Evolutionary conservation across 352 stramenopile genomes (phyloP).

Genomic region (Pythium apleroticum): DNA sequence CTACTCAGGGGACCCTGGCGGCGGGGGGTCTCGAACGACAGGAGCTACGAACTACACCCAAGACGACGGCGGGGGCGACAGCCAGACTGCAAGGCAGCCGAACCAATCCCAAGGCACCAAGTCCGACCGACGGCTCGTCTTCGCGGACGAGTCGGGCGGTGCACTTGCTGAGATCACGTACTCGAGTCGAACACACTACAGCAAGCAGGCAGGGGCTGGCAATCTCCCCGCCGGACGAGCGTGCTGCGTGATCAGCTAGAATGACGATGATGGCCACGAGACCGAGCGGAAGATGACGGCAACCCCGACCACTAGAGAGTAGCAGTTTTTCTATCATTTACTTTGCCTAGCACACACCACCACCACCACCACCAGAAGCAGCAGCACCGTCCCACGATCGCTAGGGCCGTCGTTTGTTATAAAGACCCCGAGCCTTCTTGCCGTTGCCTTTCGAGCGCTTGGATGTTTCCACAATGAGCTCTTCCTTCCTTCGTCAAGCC

Average conservation of each 20-base stretch:
- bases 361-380: background rate
- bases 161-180: slow-evolving; percentile 62
- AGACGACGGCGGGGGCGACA: background rate
- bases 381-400: too few species aligned
- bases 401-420: slow-evolving; percentile 1
- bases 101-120: slow-evolving; percentile 26
- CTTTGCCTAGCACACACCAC: background rate
- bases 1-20: background rate
- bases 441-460: background rate
- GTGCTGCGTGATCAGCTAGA: slow-evolving; percentile 53
- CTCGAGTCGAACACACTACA: slow-evolving; percentile 78
- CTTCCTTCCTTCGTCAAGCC: too few species aligned
- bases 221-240: slow-evolving; percentile 30
- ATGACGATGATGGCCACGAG: too few species aligned
- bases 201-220: slow-evolving; percentile 55
- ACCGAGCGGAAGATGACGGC: background rate
- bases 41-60: background rate
- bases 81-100: slow-evolving; percentile 6
- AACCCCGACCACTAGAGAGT: background rate
- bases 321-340: background rate
- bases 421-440: background rate
- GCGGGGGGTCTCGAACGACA: background rate
- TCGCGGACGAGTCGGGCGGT: slow-evolving; percentile 66
- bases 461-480: too few species aligned
- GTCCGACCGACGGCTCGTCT: slow-evolving; percentile 45